Conservation (phyloP, 2,329 filamentous ascomycete genomes). For the Pseudogymnoascus sp. region DNA sequence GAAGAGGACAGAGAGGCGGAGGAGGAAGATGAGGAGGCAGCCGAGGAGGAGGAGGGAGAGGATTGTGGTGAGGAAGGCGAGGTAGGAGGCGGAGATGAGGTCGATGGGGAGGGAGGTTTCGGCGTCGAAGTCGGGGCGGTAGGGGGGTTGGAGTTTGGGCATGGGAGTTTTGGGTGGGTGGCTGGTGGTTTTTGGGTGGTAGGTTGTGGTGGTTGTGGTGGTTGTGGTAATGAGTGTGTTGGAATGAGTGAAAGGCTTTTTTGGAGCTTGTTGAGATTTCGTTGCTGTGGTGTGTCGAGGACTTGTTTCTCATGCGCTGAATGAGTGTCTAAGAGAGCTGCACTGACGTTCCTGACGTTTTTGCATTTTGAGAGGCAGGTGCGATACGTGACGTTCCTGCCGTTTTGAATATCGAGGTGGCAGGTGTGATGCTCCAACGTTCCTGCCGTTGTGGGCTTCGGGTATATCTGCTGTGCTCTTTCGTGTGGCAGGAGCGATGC, state of each 20-base stretch:
- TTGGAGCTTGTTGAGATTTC: not conserved
- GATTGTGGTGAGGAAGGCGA: not conserved
- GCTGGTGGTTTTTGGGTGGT: not conserved
- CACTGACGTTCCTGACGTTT: not conserved
- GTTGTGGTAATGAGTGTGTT: not conserved
- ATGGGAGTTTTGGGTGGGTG: not conserved
- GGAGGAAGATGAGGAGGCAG: not conserved
- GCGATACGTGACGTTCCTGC: not conserved
- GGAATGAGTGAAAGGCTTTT: not conserved
- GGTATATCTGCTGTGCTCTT: not conserved
- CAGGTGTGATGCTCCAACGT: not conserved
- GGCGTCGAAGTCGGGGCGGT: not conserved
- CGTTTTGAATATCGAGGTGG: not conserved
- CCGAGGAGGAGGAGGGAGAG: not conserved
- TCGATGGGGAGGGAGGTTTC: not conserved
- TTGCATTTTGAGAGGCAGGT: not conserved
- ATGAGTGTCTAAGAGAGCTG: not conserved
- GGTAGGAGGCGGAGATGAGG: not conserved
- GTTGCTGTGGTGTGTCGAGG: not conserved
- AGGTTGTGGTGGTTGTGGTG: not conserved
- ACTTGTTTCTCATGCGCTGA: not conserved
- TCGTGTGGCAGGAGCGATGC: not conserved
- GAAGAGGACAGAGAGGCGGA: not conserved
- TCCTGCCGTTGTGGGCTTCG: not conserved
- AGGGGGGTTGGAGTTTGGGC: not conserved